Percentiles rank a stretch among this genome's conserved stretches.
These are phyloP conservation scores for Pseudozyma sp. DNA, from an alignment of 1,284 basidiomycete genomes.

Conservation along the genomic window DNA sequence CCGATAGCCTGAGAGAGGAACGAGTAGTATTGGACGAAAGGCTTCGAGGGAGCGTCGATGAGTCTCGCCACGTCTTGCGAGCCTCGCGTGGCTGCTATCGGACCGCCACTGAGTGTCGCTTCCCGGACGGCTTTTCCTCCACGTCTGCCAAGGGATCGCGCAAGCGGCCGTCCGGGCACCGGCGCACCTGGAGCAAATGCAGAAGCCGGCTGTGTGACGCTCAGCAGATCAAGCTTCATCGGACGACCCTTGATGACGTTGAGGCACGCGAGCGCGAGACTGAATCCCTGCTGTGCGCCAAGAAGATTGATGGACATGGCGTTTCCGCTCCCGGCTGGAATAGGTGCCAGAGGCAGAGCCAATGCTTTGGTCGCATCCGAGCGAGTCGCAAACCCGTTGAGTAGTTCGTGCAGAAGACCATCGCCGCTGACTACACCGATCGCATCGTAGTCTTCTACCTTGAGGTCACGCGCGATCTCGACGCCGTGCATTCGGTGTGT, in stretches of 20 bases:
- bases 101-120: conserved; percentile 19
- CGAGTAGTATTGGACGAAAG: conserved; percentile 74
- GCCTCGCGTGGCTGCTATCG: conserved; percentile 11
- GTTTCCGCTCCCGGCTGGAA: conserved; percentile 89
- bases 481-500: conserved; percentile 76
- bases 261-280: conserved; percentile 74
- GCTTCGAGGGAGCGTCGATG: conserved; percentile 40
- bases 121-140: conserved; percentile 7
- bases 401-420: conserved; percentile 87
- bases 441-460: conserved; percentile 75
- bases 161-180: conserved; percentile 22
- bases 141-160: conserved; percentile 11
- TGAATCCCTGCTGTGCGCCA: conserved; percentile 62
- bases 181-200: conserved; percentile 40
- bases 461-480: conserved; percentile 76
- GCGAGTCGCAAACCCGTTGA: conserved; percentile 88
- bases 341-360: conserved; percentile 80
- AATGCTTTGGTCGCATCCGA: conserved; percentile 79
- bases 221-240: conserved; percentile 84
- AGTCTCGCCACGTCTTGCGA: conserved; percentile 33
- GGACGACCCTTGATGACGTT: conserved; percentile 85
- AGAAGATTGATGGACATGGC: conserved; percentile 81
- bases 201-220: conserved; percentile 76
- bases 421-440: conserved; percentile 89
- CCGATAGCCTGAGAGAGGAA: conserved; percentile 90